Evolutionary conservation across 2,329 filamentous ascomycete species (phyloP).

Genomic region (Aspergillus tamarii): DNA sequence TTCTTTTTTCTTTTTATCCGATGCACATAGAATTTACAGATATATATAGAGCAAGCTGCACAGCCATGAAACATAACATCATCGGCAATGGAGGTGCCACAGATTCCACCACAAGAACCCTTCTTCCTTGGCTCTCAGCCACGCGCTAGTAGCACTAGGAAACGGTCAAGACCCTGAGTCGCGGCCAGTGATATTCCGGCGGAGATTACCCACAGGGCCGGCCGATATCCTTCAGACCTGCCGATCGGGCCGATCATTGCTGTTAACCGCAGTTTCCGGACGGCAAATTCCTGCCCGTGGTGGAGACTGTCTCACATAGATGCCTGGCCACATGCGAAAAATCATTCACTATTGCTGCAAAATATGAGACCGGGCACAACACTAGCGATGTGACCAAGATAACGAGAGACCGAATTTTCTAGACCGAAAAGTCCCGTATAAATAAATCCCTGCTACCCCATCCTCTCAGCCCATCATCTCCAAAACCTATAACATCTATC

Average conservation of each 20-base stretch:
- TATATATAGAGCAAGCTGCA: conserved; percentile 1
- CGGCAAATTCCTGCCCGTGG: neutral
- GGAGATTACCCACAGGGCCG: neutral
- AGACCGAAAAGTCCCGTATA: neutral
- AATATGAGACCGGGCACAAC: neutral
- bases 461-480: neutral
- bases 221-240: neutral
- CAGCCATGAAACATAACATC: neutral
- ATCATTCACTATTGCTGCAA: neutral
- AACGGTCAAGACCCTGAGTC: neutral
- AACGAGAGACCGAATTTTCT: neutral
- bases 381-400: neutral
- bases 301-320: neutral
- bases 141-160: neutral
- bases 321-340: neutral
- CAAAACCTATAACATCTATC: neutral
- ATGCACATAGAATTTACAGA: neutral
- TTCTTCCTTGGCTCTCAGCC: neutral
- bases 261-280: neutral
- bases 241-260: conserved; percentile 3
- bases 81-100: neutral
- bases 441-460: neutral
- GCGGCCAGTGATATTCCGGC: neutral
- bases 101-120: neutral
- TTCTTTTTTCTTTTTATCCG: neutral